These are phyloP conservation scores for Euphorbia tirucalli DNA, from an alignment of 345 rosid species.

Conservation along the genomic window DNA sequence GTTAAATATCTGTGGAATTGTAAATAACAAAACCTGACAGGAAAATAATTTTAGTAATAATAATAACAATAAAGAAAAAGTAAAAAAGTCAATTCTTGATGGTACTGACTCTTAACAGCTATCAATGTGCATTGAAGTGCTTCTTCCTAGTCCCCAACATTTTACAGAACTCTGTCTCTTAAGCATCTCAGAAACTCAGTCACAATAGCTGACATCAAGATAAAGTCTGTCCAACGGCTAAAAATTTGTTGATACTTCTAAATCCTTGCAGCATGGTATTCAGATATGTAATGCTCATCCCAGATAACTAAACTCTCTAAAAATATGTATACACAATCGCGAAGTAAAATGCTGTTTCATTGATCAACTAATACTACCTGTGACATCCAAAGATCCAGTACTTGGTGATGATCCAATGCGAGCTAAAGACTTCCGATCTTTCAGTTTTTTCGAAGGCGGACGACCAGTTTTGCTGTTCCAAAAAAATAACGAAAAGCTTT, in stretches of 20 bases:
- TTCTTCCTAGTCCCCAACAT: background rate
- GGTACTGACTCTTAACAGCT: background rate
- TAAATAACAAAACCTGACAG: background rate
- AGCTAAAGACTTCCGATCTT: conserved; percentile 64
- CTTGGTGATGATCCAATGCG: conserved; percentile 50
- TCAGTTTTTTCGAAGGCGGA: conserved; percentile 77
- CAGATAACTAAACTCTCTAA: background rate
- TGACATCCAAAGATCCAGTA: conserved; percentile 49
- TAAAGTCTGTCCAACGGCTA: background rate
- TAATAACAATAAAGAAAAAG: background rate
- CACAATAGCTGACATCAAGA: background rate
- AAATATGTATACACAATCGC: background rate
- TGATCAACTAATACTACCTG: conserved; percentile 44
- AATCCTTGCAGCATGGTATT: background rate
- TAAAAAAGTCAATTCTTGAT: background rate
- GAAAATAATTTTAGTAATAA: background rate
- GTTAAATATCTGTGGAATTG: background rate
- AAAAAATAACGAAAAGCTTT: conserved; percentile 22
- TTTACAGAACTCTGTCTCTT: background rate
- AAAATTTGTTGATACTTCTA: background rate
- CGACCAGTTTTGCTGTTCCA: conserved; percentile 78
- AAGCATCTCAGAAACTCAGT: background rate
- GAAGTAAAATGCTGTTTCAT: background rate
- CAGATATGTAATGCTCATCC: background rate
- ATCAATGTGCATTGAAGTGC: background rate